Conservation (phyloP, 768 basidiomycete species). For the Termitomyces sp. region DNA sequence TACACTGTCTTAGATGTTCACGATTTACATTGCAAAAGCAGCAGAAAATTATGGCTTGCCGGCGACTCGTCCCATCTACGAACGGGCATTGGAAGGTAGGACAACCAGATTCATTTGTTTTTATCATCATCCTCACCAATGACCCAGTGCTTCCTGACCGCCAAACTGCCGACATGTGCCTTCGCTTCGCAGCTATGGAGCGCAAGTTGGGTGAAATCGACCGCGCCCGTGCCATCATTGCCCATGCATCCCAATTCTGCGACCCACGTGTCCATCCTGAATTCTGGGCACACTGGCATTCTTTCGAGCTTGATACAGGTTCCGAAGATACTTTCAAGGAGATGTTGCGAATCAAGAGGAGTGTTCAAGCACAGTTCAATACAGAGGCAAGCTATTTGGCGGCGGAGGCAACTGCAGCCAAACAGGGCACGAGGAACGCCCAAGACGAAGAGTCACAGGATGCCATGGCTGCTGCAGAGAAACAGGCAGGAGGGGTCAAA, state of each 20-base stretch:
- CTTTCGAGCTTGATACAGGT: slow-evolving; percentile 97
- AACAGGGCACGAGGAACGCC: slow-evolving; percentile 48
- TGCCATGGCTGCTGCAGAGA: slow-evolving; percentile 86
- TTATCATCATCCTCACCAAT: background rate
- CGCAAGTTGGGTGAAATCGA: slow-evolving; percentile 99
- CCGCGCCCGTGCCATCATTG: slow-evolving; percentile 92
- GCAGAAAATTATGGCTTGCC: slow-evolving; percentile 94
- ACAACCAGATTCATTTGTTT: background rate
- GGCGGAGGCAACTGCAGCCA: slow-evolving; percentile 79
- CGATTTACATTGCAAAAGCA: slow-evolving; percentile 96
- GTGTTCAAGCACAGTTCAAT: slow-evolving; percentile 98
- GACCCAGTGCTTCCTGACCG: slow-evolving; percentile 73
- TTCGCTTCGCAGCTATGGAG: slow-evolving; percentile 93
- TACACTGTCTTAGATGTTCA: slow-evolving; percentile 69
- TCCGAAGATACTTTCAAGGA: slow-evolving; percentile 98
- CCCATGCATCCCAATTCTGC: slow-evolving; percentile 98
- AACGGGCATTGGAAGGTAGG: slow-evolving; percentile 80
- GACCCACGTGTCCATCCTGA: slow-evolving; percentile 88
- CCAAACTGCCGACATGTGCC: slow-evolving; percentile 96
- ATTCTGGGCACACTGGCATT: slow-evolving; percentile 98
- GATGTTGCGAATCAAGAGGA: slow-evolving; percentile 94
- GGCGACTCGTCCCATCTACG: slow-evolving; percentile 94
- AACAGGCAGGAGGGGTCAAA: slow-evolving; percentile 49
- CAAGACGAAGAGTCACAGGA: slow-evolving; percentile 52
- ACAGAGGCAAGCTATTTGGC: slow-evolving; percentile 93